Conservation (phyloP, 805 yeast genomes). For the Candida awuae region DNA sequence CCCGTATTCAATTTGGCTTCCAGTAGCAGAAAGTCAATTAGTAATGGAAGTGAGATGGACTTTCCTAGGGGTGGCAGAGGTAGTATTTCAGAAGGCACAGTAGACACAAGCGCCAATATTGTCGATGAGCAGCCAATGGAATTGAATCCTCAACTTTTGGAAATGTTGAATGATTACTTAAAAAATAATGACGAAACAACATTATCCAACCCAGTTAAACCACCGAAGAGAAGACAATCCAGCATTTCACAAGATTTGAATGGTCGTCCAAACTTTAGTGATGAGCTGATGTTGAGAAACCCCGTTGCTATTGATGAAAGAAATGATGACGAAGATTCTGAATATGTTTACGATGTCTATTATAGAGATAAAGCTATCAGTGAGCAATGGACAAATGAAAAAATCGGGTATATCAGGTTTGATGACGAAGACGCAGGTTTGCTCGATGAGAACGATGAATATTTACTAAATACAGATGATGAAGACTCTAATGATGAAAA, state of each 20-base stretch:
- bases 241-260: conserved; percentile 17
- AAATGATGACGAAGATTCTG: conserved; percentile 27
- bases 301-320: conserved; percentile 21
- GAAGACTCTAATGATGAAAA: conserved; percentile 90
- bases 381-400: conserved; percentile 30
- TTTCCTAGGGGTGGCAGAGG: neutral
- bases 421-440: conserved; percentile 41
- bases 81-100: neutral
- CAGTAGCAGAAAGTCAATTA: conserved; percentile 7
- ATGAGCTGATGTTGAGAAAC: conserved; percentile 13
- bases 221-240: conserved; percentile 26
- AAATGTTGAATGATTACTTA: conserved; percentile 62
- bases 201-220: conserved; percentile 13
- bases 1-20: conserved; percentile 21
- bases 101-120: neutral
- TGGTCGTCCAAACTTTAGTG: conserved; percentile 13
- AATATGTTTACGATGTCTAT: conserved; percentile 89
- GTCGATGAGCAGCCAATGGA: conserved; percentile 13
- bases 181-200: conserved; percentile 27
- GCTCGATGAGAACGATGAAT: conserved; percentile 34
- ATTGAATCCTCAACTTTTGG: conserved; percentile 57
- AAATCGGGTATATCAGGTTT: conserved; percentile 45
- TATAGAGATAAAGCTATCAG: conserved; percentile 49
- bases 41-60: conserved; percentile 1
- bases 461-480: conserved; percentile 44